Conservation (phyloP, 2,329 filamentous ascomycete species). For the Phialemoniopsis sp. region DNA sequence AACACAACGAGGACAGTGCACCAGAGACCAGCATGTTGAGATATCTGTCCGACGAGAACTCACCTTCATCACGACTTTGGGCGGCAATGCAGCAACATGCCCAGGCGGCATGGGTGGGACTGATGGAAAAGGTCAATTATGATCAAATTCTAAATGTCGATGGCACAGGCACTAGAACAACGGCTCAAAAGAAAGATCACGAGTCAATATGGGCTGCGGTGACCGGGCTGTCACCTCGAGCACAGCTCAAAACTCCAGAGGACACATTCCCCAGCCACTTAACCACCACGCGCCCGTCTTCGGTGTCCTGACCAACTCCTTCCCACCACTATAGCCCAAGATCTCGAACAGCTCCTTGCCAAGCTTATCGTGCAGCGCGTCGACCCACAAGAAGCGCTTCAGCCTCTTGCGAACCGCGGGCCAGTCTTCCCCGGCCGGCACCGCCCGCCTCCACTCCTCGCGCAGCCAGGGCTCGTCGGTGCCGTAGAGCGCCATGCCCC, state of each 20-base stretch:
- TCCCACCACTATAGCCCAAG: not conserved
- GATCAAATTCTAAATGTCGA: no score
- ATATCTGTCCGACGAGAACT: no score
- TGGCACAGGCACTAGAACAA: no score
- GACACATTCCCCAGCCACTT: slow-evolving; percentile 1
- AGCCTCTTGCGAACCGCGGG: not conserved
- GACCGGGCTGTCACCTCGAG: no score
- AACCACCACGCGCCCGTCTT: not conserved
- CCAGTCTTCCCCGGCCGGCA: not conserved
- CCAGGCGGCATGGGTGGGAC: no score
- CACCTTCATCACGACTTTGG: no score
- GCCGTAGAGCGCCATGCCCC: not conserved
- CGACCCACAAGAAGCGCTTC: slow-evolving; percentile 1
- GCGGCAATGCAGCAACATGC: no score
- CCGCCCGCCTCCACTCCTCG: not conserved
- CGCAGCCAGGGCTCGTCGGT: slow-evolving; percentile 1
- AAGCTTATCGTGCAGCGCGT: not conserved
- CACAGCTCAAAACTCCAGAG: not conserved
- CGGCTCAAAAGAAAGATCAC: no score
- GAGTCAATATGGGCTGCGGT: no score
- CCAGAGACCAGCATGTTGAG: no score
- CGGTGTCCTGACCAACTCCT: not conserved
- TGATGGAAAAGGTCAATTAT: no score
- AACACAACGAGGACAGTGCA: no score
- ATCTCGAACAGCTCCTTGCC: not conserved